Conservation (phyloP, 148 eudicot species). For the Fallopia convolvulus region DNA sequence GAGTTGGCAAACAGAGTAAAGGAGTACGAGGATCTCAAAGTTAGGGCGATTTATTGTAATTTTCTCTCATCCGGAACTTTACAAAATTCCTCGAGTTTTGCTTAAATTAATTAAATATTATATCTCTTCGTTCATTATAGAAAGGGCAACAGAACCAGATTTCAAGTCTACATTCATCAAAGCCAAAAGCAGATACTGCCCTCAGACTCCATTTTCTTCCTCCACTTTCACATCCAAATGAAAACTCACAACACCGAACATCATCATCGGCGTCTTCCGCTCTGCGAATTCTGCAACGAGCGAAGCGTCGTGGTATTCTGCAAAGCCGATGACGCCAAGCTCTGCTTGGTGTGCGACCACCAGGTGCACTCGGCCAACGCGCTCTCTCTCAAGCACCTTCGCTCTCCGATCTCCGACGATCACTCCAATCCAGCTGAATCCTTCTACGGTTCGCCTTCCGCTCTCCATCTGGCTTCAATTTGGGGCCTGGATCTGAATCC, state of each 20-base stretch:
- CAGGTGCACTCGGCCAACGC: conserved; percentile 91
- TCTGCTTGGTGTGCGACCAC: conserved; percentile 69
- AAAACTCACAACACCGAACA: background rate
- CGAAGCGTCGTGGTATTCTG: conserved; percentile 57
- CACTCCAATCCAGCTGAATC: conserved; percentile 32
- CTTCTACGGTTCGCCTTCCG: conserved; percentile 53
- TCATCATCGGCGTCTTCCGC: background rate
- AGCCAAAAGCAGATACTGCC: background rate
- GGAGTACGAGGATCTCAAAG: background rate
- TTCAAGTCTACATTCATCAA: background rate
- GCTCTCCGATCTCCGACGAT: conserved; percentile 66
- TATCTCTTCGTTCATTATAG: background rate
- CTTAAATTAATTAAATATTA: background rate
- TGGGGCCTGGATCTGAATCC: conserved; percentile 43
- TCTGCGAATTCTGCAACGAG: conserved; percentile 65
- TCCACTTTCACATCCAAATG: background rate
- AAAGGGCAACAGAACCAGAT: conserved; percentile 3
- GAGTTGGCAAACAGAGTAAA: background rate
- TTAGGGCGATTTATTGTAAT: background rate
- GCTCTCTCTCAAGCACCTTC: conserved; percentile 61
- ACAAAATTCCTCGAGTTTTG: background rate
- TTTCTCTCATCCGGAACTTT: background rate
- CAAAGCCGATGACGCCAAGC: conserved; percentile 74
- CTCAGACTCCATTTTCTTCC: background rate
- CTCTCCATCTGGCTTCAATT: conserved; percentile 34